Evolutionary conservation across 2,329 filamentous ascomycete genomes (phyloP), one percentile per base, ranked within the genome.

Genomic region (Fusarium irregulare): DNA sequence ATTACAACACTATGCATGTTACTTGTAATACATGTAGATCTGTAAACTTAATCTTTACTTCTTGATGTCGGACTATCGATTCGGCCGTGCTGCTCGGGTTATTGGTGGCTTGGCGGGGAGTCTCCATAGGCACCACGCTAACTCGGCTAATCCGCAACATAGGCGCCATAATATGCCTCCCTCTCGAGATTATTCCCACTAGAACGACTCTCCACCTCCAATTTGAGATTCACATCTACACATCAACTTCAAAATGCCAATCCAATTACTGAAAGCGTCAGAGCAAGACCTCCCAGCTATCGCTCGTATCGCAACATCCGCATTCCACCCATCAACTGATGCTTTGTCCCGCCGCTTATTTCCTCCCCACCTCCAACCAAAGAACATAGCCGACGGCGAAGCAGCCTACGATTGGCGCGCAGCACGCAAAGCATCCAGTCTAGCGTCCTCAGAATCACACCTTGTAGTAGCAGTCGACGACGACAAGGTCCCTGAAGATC

Each of bases 361-460:
- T 5, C 61, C 61, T 46, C 30, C 40, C 30, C 50, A 50, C 28
- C 32, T 64, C 6, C 61, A 64, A 16, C 61, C 61, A 0, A 64
- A 16, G 7, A 27, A 50, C 4, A 21, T 50, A 12, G 51, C 60
- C 3, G 51, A 64, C 6, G 61, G 60, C n/a, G 60, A 64, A 14
- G 61, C 61, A 20, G 60, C 61, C 2, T 64, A 64, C n/a, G 60
- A 58, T 9, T 64, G 61, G 61, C 61, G 60, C 8, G 28, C 54
- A 20, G 61, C 61, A 5, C 61, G 61, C 7, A 64, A 64, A 50
- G 16, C 51, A 16, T 41, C 60, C 1, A 64, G 61, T 30, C 10
- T 50, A 12, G 45, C 25, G 6, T 64, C 60, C 0, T 0, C 45
- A 7, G 61, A 59, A 6, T 50, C 61, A 0, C 45, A 58, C 13